Conservation (phyloP, 2,329 filamentous ascomycete genomes). For the Drechslerella dactyloides region DNA sequence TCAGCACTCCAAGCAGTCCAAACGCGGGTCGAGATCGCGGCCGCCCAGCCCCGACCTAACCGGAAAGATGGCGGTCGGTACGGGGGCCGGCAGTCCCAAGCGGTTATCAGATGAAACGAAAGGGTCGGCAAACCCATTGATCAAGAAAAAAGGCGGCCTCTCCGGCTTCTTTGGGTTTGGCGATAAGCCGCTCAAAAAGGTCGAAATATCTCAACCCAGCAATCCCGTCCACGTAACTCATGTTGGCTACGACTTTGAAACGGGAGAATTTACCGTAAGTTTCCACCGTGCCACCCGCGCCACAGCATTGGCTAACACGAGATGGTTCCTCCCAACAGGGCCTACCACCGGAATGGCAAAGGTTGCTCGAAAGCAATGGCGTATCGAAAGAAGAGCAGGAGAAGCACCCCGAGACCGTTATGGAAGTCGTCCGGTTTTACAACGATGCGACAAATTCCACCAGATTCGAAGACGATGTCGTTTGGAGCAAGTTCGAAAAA, state of each 20-base stretch:
- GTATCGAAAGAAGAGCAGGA: conserved; percentile 96
- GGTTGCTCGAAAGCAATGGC: conserved; percentile 90
- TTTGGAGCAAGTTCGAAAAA: conserved; percentile 96
- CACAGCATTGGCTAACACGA: conserved; percentile 11
- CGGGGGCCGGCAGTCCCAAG: conserved; percentile 66
- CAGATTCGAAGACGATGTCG: conserved; percentile 73
- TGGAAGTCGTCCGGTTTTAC: conserved; percentile 95
- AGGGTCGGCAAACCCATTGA: conserved; percentile 65
- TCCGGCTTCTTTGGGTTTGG: conserved; percentile 84
- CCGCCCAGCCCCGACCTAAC: conserved; percentile 48
- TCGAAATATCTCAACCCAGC: conserved; percentile 94
- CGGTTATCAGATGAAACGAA: conserved; percentile 80
- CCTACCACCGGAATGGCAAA: conserved; percentile 96
- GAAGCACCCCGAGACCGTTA: conserved; percentile 92
- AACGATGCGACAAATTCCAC: conserved; percentile 86
- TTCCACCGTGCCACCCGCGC: conserved; percentile 22
- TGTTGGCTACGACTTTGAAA: conserved; percentile 94
- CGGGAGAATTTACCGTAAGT: conserved; percentile 92
- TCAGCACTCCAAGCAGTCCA: conserved; percentile 27
- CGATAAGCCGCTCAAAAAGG: conserved; percentile 84
- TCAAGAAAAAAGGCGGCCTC: conserved; percentile 86
- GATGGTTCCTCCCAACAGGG: conserved; percentile 60
- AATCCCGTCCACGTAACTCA: conserved; percentile 98
- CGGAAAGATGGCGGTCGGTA: conserved; percentile 47
- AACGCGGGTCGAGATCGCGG: conserved; percentile 37